phyloP scores from a whole-genome alignment of 345 rosid genomes.

The Brassica napus region Da-Ae NC_063447.1:46381501-46382000 shows the following conservation, averaged over 20 bases:
- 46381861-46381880: not conserved
- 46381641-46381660: constrained; percentile 73
- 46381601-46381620: constrained; percentile 62
- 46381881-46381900: not conserved
- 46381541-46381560: not conserved
- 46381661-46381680: constrained; percentile 63
- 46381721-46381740: constrained; percentile 76
- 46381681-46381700: constrained; percentile 61
- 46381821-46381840: constrained; percentile 41
- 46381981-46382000: constrained; percentile 59
- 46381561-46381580: not conserved
- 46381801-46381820: constrained; percentile 63
- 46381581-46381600: not conserved
- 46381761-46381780: constrained; percentile 87
- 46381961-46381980: constrained; percentile 33
- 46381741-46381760: constrained; percentile 67
- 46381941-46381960: not conserved
- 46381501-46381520: constrained; percentile 24
- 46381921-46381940: not conserved
- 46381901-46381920: not conserved
- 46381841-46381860: not conserved
- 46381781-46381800: constrained; percentile 65
- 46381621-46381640: constrained; percentile 71
- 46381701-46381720: constrained; percentile 65
- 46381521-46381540: not conserved